These are phyloP conservation scores for Thermochaetoides thermophila DNA, from an alignment of 495 filamentous ascomycete species.

Conservation along the genomic window DNA sequence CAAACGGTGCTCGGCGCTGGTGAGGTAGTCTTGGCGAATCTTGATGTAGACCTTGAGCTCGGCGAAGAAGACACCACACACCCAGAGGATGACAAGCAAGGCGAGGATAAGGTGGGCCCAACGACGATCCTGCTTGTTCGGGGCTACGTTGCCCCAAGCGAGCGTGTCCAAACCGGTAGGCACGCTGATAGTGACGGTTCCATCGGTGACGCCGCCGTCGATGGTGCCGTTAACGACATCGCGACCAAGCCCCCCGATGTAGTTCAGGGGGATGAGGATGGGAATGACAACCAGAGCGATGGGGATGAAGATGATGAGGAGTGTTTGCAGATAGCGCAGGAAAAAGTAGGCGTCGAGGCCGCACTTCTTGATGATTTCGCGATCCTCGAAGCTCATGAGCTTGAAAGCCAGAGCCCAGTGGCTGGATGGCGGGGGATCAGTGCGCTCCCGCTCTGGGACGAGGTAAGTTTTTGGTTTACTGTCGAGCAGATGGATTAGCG, in stretches of 20 bases:
- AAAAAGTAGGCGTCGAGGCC: conserved; percentile 98
- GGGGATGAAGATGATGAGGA: conserved; percentile 82
- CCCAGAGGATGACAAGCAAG: conserved; percentile 62
- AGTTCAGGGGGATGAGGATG: conserved; percentile 75
- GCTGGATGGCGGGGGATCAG: conserved; percentile 52
- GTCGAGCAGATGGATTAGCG: too few species aligned
- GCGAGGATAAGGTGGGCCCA: conserved; percentile 85
- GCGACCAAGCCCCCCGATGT: conserved; percentile 50
- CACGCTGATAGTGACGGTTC: conserved; percentile 7
- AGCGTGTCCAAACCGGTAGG: conserved; percentile 57
- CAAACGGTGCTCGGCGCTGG: conserved; percentile 86
- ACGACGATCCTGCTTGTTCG: conserved; percentile 54
- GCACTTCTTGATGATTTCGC: conserved; percentile 89
- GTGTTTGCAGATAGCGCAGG: conserved; percentile 82
- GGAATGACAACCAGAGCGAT: conserved; percentile 68
- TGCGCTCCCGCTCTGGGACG: conserved; percentile 76
- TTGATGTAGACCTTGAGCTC: conserved; percentile 88
- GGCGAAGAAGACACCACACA: conserved; percentile 75
- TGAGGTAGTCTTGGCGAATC: conserved; percentile 83
- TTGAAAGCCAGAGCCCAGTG: conserved; percentile 53
- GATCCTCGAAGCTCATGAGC: conserved; percentile 62
- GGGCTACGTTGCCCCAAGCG: conserved; percentile 82
- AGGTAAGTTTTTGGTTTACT: conserved; percentile 83
- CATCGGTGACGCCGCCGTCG: conserved; percentile 1
- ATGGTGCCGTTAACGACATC: conserved; percentile 29